Conservation (phyloP, 2,329 filamentous ascomycete species). For the Pleurostoma richardsiae region DNA sequence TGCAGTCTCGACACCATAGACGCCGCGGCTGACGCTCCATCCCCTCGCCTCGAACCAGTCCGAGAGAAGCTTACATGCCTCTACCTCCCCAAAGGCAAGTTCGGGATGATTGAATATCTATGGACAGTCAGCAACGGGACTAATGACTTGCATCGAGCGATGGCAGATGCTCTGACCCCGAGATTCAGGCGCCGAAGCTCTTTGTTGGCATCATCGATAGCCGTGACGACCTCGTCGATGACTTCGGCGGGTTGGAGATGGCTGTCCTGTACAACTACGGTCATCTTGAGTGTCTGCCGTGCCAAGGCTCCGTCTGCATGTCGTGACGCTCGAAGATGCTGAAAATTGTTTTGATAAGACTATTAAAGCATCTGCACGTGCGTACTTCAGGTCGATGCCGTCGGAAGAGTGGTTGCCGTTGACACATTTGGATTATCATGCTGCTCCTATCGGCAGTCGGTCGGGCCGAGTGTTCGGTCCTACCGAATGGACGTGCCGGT, state of each 20-base stretch:
- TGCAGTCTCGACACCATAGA: not conserved
- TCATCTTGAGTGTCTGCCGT: not conserved
- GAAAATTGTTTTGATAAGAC: too few species aligned
- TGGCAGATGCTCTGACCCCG: not conserved
- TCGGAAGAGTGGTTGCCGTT: too few species aligned
- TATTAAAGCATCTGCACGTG: too few species aligned
- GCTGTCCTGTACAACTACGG: not conserved
- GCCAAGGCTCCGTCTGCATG: too few species aligned
- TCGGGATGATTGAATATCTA: constrained; percentile 3
- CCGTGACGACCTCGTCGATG: not conserved
- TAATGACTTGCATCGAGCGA: not conserved
- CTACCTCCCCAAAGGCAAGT: not conserved
- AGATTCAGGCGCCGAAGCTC: constrained; percentile 1
- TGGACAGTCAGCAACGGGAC: not conserved
- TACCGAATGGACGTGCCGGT: too few species aligned
- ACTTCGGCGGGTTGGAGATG: not conserved
- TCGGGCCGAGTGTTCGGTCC: too few species aligned
- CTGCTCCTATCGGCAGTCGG: too few species aligned
- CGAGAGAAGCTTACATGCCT: constrained; percentile 1
- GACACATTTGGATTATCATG: too few species aligned
- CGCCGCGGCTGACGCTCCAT: not conserved
- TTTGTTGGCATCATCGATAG: constrained; percentile 1
- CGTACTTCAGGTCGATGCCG: too few species aligned
- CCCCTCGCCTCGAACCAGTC: constrained; percentile 3
- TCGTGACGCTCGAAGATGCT: too few species aligned